phyloP scores from a whole-genome alignment of 139 green algal genomes.

The Medakamo hakoo region DNA sequence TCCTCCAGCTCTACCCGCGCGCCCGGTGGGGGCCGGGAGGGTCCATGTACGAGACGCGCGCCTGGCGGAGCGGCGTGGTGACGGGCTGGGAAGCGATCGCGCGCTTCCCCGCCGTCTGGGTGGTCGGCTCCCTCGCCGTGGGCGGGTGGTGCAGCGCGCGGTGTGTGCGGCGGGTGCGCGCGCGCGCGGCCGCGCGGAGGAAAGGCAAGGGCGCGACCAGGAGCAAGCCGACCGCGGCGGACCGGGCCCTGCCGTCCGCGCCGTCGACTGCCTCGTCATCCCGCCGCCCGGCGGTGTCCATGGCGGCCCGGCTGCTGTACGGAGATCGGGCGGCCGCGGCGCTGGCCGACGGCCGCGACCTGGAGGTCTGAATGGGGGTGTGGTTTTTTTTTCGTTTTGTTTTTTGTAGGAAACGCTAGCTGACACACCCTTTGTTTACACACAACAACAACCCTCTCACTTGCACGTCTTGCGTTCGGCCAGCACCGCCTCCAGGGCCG shows the following conservation, averaged over 20 bases:
- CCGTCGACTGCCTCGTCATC: too few species aligned
- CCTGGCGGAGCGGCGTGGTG: conserved; percentile 33
- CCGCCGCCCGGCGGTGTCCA: too few species aligned
- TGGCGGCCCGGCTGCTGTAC: too few species aligned
- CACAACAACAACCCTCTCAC: not conserved
- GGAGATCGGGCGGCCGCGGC: too few species aligned
- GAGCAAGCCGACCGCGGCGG: not conserved
- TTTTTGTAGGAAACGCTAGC: too few species aligned
- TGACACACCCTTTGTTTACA: too few species aligned
- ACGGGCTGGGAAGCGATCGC: conserved; percentile 34
- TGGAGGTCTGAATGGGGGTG: not conserved
- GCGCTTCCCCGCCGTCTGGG: conserved; percentile 14
- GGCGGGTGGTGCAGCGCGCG: too few species aligned
- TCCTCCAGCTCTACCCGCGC: conserved; percentile 31
- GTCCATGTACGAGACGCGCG: conserved; percentile 38
- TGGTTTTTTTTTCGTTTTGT: not conserved
- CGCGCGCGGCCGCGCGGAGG: not conserved
- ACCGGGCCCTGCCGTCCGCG: not conserved
- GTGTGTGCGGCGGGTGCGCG: not conserved
- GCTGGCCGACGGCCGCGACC: not conserved
- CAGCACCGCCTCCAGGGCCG: not conserved
- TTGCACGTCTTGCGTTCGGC: not conserved
- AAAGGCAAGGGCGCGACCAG: not conserved
- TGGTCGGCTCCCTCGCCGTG: not conserved
- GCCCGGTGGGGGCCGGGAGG: conserved; percentile 17